Evolutionary conservation across 2,329 filamentous ascomycete species (phyloP).

Genomic region (Fusarium sp.): DNA sequence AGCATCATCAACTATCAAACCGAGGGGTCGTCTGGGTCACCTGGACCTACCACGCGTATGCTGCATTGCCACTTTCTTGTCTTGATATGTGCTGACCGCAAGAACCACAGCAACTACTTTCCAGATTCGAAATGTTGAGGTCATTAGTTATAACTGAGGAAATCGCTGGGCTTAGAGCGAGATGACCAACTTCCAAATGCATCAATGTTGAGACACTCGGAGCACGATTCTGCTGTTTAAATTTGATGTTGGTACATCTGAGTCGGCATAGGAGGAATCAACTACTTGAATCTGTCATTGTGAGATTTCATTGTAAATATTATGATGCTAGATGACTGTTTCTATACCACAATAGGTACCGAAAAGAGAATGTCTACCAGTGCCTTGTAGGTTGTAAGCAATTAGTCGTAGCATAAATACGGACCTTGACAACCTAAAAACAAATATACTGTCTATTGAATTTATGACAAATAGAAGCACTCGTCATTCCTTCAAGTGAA

Average conservation of each 20-base stretch:
- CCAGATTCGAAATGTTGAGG: constrained; percentile 27
- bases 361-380: background rate
- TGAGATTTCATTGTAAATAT: background rate
- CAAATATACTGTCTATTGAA: background rate
- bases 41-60: constrained; percentile 24
- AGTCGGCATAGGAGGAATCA: background rate
- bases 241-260: background rate
- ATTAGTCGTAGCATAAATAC: background rate
- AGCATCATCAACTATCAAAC: constrained; percentile 35
- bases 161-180: background rate
- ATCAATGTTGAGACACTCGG: background rate
- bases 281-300: background rate
- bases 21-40: constrained; percentile 28
- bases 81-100: background rate
- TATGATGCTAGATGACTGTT: background rate
- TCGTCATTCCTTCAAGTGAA: background rate
- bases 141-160: constrained; percentile 28
- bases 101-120: constrained; percentile 15
- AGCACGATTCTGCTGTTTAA: background rate
- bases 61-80: background rate
- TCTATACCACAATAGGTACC: background rate
- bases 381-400: background rate
- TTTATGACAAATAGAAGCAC: background rate
- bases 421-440: background rate
- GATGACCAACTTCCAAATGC: background rate